phyloP scores from a whole-genome alignment of 73 alveolate species.

The Paraurostyla sp. region DNA sequence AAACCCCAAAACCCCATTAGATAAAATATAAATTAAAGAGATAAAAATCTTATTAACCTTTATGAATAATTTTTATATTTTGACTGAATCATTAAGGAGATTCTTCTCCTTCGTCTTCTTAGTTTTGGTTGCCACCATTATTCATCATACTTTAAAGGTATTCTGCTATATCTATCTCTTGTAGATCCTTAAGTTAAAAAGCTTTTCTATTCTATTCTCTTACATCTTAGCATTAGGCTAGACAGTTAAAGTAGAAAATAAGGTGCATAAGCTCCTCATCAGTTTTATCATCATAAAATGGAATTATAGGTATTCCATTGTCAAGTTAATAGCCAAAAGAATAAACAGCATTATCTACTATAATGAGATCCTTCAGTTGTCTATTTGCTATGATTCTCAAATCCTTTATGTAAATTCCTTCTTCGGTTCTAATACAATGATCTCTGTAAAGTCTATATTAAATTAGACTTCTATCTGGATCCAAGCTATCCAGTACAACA shows the following conservation, averaged over 20 bases:
- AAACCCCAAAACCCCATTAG: no score
- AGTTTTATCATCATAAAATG: constrained; percentile 71
- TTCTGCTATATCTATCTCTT: constrained; percentile 57
- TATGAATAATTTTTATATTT: no score
- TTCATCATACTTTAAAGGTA: constrained; percentile 25
- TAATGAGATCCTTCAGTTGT: constrained; percentile 67
- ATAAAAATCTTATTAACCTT: no score
- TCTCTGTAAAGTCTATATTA: constrained; percentile 82
- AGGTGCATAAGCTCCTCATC: constrained; percentile 81
- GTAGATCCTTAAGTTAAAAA: constrained; percentile 70
- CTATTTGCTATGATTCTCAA: constrained; percentile 73
- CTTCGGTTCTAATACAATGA: constrained; percentile 85
- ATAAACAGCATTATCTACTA: constrained; percentile 83
- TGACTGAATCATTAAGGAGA: no score
- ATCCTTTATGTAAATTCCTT: constrained; percentile 89
- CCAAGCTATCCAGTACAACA: constrained; percentile 80
- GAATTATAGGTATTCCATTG: constrained; percentile 83
- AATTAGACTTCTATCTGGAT: constrained; percentile 77
- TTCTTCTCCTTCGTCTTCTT: constrained; percentile 4
- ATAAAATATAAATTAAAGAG: no score
- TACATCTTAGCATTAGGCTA: constrained; percentile 72
- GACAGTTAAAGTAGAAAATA: constrained; percentile 73
- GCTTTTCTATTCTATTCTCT: constrained; percentile 76
- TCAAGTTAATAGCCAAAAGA: constrained; percentile 81
- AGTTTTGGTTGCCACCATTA: not conserved